Conservation (phyloP, 2,329 filamentous ascomycete species). For the Aulographum hederae region DNA sequence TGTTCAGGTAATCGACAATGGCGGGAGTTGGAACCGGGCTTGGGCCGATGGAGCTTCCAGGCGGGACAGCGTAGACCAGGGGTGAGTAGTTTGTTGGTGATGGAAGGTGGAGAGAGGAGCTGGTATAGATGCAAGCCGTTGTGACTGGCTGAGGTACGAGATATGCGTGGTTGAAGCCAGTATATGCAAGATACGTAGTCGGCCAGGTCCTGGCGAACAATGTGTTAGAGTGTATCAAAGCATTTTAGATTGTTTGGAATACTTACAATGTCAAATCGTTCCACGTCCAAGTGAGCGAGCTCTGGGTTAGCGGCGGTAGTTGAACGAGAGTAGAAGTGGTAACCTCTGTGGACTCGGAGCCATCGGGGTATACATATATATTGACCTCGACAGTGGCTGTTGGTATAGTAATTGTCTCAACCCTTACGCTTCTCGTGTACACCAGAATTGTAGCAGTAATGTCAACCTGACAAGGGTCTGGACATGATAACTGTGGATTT, state of each 20-base stretch:
- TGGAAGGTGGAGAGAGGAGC: background rate
- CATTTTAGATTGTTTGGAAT: no score
- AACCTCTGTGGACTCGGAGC: background rate
- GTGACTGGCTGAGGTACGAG: background rate
- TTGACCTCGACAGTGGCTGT: background rate
- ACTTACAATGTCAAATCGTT: no score
- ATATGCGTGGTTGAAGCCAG: background rate
- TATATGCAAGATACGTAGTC: constrained; percentile 2
- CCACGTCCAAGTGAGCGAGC: no score
- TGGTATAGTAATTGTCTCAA: background rate
- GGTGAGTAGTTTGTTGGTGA: background rate
- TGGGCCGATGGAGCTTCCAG: no score
- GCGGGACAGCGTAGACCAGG: constrained; percentile 1
- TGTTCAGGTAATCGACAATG: background rate
- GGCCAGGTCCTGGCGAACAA: constrained; percentile 1
- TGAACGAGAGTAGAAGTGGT: no score
- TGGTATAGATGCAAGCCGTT: background rate
- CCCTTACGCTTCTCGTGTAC: background rate
- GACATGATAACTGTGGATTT: background rate
- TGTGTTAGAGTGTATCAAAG: no score
- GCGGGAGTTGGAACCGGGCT: no score
- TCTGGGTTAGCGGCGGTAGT: no score
- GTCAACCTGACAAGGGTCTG: background rate
- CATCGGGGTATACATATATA: background rate
- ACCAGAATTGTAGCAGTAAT: background rate